These are phyloP conservation scores for Backusella liffmaniae DNA, from an alignment of 192 early-diverging fungal species.

Conservation along the genomic window DNA sequence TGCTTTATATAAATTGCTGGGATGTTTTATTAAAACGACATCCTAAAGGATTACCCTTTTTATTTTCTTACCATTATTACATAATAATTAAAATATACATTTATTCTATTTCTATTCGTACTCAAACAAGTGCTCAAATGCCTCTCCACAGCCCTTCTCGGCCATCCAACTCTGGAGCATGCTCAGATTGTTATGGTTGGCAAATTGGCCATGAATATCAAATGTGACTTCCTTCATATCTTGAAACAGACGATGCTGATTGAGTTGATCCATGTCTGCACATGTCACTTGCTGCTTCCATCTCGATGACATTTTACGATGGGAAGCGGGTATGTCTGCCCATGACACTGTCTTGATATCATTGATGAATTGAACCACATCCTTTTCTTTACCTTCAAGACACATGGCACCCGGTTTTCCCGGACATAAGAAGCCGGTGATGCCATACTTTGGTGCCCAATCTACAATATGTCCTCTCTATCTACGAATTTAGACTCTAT, in stretches of 20 bases:
- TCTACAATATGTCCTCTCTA: conserved; percentile 25
- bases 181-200: conserved; percentile 18
- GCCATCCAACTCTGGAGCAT: conserved; percentile 22
- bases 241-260: neutral
- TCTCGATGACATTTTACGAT: conserved; percentile 20
- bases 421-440: conserved; percentile 22
- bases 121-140: conserved; percentile 26
- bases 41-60: no score
- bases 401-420: conserved; percentile 25
- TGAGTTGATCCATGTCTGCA: neutral
- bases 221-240: conserved; percentile 28
- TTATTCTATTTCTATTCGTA: neutral
- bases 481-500: no score
- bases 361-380: conserved; percentile 16
- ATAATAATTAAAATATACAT: no score
- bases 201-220: conserved; percentile 22
- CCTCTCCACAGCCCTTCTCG: conserved; percentile 12
- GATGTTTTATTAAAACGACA: no score
- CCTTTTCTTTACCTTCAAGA: conserved; percentile 27
- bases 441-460: conserved; percentile 24
- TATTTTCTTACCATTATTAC: no score
- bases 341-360: conserved; percentile 31
- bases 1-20: no score
- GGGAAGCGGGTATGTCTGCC: conserved; percentile 22
- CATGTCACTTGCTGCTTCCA: conserved; percentile 10